Base-by-base conservation (phyloP, 2,329 filamentous ascomycete species). In the Metarhizium album region DNA sequence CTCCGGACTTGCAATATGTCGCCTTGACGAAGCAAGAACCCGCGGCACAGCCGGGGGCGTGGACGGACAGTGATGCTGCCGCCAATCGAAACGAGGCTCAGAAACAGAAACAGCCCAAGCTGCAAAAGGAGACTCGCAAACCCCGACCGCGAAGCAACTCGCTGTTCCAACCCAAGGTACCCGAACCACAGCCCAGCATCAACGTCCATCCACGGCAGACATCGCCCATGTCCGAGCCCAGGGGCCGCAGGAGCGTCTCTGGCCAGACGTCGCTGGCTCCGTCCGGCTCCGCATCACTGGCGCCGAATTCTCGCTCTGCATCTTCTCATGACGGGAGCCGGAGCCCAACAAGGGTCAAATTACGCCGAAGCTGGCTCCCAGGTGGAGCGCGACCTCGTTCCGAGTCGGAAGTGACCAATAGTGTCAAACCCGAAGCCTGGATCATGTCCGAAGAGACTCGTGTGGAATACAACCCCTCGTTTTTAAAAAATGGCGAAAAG, bases 381-480 rank as follows among this genome's bases (percentile, higher is more conserved):
- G 75, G 76, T 18, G 67, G 66, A 22, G 63, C 62, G 16, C 64
- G 75, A 52, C 78, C 76, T 29, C 71, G 77, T 47, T 75, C 76
- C 13, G 73, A 71, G 51, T 80, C 78, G 9, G 67, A 70, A 11
- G 59, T 62, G 22, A 59, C 51, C 13, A 50, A 54, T 4, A 27
- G 47, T 20, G 54, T 48, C 50, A 59, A 54, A 13, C 54, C 58
- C 24, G 64, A 65, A 13, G 74, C 79, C 2, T 84, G 80, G 80
- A 69, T 83, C 38, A 66, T 82, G 55, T 67, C 73, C 2, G 73
- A 76, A 7, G 74, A 75, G 47, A 67, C 67, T 42, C 70, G 69
- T 20, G 70, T 70, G 13, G 79, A 83, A 48, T 84, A 84, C 60
- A 82, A 78, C 59, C 68, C 74, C 0, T 61, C 68, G 6, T 71